A percentile compares a stretch with the other conserved stretches of the same genome.
These are phyloP conservation scores for Periglandula ipomoeae DNA, from an alignment of 2,329 filamentous ascomycete species.

Conservation along the genomic window DNA sequence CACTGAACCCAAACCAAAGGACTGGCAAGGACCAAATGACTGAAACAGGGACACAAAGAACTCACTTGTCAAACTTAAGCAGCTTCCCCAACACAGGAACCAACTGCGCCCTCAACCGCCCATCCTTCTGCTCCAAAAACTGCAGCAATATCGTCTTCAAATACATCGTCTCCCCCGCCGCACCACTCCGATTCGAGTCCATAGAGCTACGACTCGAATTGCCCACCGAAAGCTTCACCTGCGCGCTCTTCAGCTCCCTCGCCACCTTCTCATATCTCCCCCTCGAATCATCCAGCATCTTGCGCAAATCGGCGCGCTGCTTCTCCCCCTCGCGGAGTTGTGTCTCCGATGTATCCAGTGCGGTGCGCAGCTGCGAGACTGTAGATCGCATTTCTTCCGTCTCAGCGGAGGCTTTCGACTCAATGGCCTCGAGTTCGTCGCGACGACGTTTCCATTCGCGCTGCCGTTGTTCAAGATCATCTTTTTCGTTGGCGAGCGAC, in stretches of 20 bases:
- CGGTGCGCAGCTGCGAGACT: constrained; percentile 67
- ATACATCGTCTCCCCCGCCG: constrained; percentile 48
- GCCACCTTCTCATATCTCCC: constrained; percentile 70
- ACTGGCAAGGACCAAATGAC: neutral
- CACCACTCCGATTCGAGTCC: constrained; percentile 26
- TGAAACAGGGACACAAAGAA: constrained; percentile 10
- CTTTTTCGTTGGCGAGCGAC: constrained; percentile 61
- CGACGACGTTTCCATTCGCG: constrained; percentile 64
- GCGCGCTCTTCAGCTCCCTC: constrained; percentile 50
- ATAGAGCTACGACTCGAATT: constrained; percentile 34
- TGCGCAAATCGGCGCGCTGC: constrained; percentile 67
- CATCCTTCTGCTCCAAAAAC: constrained; percentile 74
- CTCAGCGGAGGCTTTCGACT: constrained; percentile 63
- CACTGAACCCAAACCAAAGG: too few species aligned
- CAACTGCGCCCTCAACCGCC: constrained; percentile 63
- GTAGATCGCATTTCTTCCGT: constrained; percentile 65
- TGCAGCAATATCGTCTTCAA: constrained; percentile 74
- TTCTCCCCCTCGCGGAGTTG: constrained; percentile 77
- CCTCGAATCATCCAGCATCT: constrained; percentile 69
- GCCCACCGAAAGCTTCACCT: constrained; percentile 36
- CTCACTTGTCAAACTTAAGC: constrained; percentile 67
- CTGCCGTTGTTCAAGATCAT: constrained; percentile 66
- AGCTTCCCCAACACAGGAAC: constrained; percentile 71
- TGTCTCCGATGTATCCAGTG: constrained; percentile 79
- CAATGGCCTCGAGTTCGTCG: constrained; percentile 65